Evolutionary conservation across 139 green algal genomes (phyloP).

Genomic region (Coelastrella sp.): DNA sequence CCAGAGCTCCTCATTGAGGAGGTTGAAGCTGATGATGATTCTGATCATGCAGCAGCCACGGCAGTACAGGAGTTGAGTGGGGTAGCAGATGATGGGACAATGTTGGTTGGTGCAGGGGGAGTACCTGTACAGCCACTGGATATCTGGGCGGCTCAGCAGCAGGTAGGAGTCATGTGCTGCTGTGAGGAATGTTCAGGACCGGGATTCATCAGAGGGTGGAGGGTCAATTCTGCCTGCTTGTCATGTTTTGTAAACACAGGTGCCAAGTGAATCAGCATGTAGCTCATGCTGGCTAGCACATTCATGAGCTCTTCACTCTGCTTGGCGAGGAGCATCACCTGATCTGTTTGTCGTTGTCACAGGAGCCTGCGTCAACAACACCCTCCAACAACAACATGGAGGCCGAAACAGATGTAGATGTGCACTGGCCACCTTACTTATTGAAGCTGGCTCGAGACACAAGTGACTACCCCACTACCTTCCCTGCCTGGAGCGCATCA

Average conservation of each 20-base stretch:
- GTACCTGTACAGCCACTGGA: constrained; percentile 63
- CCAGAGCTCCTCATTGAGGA: neutral
- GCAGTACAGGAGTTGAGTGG: neutral
- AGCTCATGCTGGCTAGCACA: too few relatives aligned
- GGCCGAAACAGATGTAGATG: neutral
- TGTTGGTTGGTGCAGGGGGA: constrained; percentile 2
- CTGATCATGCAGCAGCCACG: neutral
- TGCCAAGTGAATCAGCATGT: too few relatives aligned
- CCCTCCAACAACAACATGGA: too few relatives aligned
- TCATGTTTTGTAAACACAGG: too few relatives aligned
- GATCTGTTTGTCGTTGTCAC: too few relatives aligned
- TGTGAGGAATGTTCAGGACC: too few relatives aligned
- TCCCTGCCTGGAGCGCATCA: neutral
- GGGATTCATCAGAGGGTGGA: too few relatives aligned
- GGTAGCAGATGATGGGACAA: neutral
- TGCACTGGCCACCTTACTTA: neutral
- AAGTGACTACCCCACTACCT: neutral
- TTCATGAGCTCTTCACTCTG: too few relatives aligned
- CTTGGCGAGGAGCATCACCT: too few relatives aligned
- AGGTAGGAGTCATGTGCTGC: neutral
- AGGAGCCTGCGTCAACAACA: too few relatives aligned
- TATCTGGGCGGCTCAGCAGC: constrained; percentile 59
- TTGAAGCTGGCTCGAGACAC: constrained; percentile 31
- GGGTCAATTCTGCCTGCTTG: too few relatives aligned
- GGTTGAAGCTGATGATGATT: neutral